Conservation (phyloP, 139 green algal species). For the Closterium sp. region DNA sequence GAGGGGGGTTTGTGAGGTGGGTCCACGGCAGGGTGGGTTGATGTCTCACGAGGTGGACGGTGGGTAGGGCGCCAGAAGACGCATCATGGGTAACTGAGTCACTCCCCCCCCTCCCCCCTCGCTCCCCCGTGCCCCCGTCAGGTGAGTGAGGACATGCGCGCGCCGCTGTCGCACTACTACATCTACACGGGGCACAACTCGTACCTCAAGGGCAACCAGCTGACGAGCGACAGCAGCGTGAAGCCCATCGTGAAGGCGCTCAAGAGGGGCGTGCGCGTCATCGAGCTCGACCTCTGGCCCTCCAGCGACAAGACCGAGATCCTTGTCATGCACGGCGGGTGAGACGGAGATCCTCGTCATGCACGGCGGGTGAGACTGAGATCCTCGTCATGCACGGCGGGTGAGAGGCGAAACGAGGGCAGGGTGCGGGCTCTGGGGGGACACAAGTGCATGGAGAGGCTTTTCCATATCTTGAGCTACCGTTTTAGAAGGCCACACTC, state of each 20-base stretch:
- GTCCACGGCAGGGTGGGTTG: background rate
- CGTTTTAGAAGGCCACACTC: too few relatives aligned
- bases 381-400: conserved; percentile 32
- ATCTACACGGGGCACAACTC: conserved; percentile 50
- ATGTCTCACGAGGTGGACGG: background rate
- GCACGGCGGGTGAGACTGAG: too few relatives aligned
- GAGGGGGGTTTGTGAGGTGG: background rate
- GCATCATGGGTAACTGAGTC: background rate
- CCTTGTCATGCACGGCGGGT: conserved; percentile 45
- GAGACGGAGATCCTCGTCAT: background rate
- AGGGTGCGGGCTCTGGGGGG: too few relatives aligned
- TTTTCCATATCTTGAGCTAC: too few relatives aligned
- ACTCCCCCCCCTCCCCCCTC: background rate
- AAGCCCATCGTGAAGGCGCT: conserved; percentile 39
- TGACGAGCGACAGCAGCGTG: conserved; percentile 26
- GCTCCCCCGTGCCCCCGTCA: background rate
- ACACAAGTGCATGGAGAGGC: too few relatives aligned
- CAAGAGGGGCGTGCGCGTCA: conserved; percentile 26
- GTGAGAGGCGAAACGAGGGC: too few relatives aligned
- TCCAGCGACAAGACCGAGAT: conserved; percentile 31
- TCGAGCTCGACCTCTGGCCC: conserved; percentile 52
- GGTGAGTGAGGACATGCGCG: conserved; percentile 47
- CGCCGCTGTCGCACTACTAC: conserved; percentile 45
- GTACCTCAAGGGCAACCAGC: conserved; percentile 52
- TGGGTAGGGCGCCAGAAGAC: background rate